Evolutionary conservation across 2,329 filamentous ascomycete genomes (phyloP).

Genomic region (Scorias spongiosa): DNA sequence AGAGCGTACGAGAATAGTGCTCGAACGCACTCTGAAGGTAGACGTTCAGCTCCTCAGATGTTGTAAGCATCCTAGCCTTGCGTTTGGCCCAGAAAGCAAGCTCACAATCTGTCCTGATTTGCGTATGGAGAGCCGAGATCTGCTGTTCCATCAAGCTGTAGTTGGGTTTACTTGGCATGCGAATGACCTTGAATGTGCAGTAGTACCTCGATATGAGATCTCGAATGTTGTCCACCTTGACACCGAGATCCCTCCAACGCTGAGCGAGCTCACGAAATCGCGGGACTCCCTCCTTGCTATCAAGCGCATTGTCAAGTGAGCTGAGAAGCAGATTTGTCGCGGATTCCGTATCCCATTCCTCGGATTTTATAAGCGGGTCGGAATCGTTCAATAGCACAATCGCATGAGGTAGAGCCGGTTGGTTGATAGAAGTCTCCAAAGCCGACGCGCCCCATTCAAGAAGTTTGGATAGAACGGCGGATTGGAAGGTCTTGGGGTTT

Average conservation of each 20-base stretch:
- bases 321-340: constrained; percentile 27
- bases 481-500: constrained; percentile 15
- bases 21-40: constrained; percentile 33
- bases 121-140: constrained; percentile 25
- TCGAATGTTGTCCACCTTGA: constrained; percentile 22
- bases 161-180: constrained; percentile 28
- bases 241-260: constrained; percentile 23
- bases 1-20: constrained; percentile 28
- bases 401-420: constrained; percentile 36
- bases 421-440: constrained; percentile 36
- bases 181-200: constrained; percentile 28
- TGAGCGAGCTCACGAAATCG: constrained; percentile 23
- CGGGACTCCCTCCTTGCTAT: constrained; percentile 9
- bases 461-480: constrained; percentile 24
- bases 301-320: constrained; percentile 5
- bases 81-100: constrained; percentile 9
- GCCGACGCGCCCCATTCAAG: constrained; percentile 33
- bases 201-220: constrained; percentile 34
- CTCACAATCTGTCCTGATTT: constrained; percentile 17
- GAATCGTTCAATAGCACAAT: constrained; percentile 37
- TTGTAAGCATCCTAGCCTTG: constrained; percentile 31
- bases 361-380: constrained; percentile 23
- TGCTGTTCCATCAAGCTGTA: constrained; percentile 32
- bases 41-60: constrained; percentile 26
- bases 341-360: constrained; percentile 28